Conservation (phyloP, 164 flowering plant genomes). For the Malania oleifera region DNA sequence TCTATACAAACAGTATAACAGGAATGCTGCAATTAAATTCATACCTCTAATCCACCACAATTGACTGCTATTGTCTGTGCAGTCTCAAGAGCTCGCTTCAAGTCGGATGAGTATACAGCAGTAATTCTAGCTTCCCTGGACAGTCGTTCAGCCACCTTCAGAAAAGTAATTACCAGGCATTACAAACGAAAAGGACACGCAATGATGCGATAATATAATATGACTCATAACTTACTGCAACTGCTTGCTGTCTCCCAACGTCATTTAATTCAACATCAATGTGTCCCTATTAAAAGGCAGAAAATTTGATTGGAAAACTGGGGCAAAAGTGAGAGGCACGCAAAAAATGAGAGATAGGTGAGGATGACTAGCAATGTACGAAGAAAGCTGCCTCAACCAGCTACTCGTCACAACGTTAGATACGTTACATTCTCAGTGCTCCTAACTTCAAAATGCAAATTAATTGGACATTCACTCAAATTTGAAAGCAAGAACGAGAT, state of each 20-base stretch:
- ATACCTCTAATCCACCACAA: slow-evolving; percentile 73
- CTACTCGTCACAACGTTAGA: too few species aligned
- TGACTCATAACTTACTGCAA: slow-evolving; percentile 42
- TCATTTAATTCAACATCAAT: slow-evolving; percentile 82
- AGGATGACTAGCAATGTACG: neutral
- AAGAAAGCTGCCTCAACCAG: too few species aligned
- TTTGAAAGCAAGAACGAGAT: too few species aligned
- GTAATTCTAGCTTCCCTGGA: slow-evolving; percentile 61
- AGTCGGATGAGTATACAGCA: slow-evolving; percentile 79
- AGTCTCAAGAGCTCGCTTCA: slow-evolving; percentile 74
- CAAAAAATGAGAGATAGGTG: neutral
- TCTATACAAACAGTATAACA: neutral
- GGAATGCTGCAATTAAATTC: neutral
- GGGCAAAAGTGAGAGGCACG: slow-evolving; percentile 3
- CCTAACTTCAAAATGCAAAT: too few species aligned
- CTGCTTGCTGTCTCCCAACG: slow-evolving; percentile 79
- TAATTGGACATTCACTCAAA: too few species aligned
- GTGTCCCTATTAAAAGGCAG: slow-evolving; percentile 57
- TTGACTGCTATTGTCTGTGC: slow-evolving; percentile 69
- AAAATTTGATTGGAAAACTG: neutral
- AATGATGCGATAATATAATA: neutral
- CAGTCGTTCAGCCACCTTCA: slow-evolving; percentile 73
- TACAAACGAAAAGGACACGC: slow-evolving; percentile 1
- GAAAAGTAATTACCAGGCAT: neutral
- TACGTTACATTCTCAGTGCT: too few species aligned